Percentiles rank a stretch among this genome's conserved stretches.
Conservation (phyloP, 208 protist genomes). For the Borovskyia barvae region DNA sequence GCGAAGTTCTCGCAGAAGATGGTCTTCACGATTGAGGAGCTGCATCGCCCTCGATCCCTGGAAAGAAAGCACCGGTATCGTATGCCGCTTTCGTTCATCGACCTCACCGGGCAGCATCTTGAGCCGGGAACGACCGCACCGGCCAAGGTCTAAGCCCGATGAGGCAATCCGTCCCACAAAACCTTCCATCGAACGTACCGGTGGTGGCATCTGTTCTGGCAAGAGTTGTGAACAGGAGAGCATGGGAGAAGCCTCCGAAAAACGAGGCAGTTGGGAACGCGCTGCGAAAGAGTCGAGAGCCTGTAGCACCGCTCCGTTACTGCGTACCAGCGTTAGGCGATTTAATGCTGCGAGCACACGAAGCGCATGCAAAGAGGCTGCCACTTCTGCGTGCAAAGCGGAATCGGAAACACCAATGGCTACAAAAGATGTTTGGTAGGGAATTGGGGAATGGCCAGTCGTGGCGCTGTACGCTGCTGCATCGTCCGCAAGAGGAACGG, state of each 20-base stretch:
- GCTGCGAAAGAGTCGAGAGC: slow-evolving; percentile 16
- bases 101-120: too few species aligned
- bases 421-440: slow-evolving; percentile 48
- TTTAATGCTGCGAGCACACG: slow-evolving; percentile 45
- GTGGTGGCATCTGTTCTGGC: slow-evolving; percentile 7
- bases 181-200: slow-evolving; percentile 26
- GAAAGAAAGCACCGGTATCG: background rate
- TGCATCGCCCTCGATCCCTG: background rate
- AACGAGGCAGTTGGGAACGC: slow-evolving; percentile 2
- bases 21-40: slow-evolving; percentile 9
- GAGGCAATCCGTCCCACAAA: slow-evolving; percentile 16
- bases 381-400: slow-evolving; percentile 43
- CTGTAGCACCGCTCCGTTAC: background rate
- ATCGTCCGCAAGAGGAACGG: slow-evolving; percentile 42
- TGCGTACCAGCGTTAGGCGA: slow-evolving; percentile 14
- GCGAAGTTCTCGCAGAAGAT: slow-evolving; percentile 14
- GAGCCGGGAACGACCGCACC: background rate
- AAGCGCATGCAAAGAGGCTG: slow-evolving; percentile 78
- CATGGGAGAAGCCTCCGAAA: slow-evolving; percentile 7
- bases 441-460: background rate
- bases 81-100: background rate
- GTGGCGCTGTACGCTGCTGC: background rate
- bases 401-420: slow-evolving; percentile 71
- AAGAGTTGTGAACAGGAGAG: background rate
- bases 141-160: background rate